These are phyloP conservation scores for Lizonia empirigonia DNA, from an alignment of 2,329 filamentous ascomycete genomes.

Conservation along the genomic window DNA sequence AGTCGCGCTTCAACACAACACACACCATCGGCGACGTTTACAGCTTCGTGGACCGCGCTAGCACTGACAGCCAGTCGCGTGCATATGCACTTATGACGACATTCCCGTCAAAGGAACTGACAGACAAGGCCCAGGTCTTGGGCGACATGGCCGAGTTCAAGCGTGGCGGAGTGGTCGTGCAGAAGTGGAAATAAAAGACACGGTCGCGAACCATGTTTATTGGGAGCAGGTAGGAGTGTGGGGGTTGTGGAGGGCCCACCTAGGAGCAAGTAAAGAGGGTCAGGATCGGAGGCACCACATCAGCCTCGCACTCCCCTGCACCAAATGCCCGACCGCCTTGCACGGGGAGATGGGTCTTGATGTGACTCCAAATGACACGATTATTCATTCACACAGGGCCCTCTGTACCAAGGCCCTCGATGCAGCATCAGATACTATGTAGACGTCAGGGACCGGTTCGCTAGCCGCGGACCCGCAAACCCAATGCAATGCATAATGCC, in stretches of 20 bases:
- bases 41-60: slow-evolving; percentile 71
- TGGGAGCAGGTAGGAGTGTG: background rate
- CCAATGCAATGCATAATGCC: slow-evolving; percentile 10
- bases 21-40: slow-evolving; percentile 81
- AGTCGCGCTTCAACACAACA: slow-evolving; percentile 80
- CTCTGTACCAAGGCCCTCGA: background rate
- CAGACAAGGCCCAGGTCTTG: slow-evolving; percentile 62
- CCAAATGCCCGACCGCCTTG: slow-evolving; percentile 3
- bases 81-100: slow-evolving; percentile 79
- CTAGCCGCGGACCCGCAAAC: background rate
- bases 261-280: slow-evolving; percentile 7
- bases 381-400: background rate
- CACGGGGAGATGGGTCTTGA: background rate
- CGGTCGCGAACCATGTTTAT: background rate
- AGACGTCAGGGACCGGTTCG: background rate
- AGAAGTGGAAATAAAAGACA: slow-evolving; percentile 56
- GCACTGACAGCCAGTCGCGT: slow-evolving; percentile 61
- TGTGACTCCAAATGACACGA: background rate
- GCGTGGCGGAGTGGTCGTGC: slow-evolving; percentile 60
- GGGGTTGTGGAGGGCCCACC: slow-evolving; percentile 7
- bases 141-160: slow-evolving; percentile 58
- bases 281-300: slow-evolving; percentile 5
- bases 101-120: slow-evolving; percentile 81
- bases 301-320: slow-evolving; percentile 5
- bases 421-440: background rate